phyloP scores from a whole-genome alignment of 2,329 filamentous ascomycete genomes.

The Lachnellula subtilissima region DNA sequence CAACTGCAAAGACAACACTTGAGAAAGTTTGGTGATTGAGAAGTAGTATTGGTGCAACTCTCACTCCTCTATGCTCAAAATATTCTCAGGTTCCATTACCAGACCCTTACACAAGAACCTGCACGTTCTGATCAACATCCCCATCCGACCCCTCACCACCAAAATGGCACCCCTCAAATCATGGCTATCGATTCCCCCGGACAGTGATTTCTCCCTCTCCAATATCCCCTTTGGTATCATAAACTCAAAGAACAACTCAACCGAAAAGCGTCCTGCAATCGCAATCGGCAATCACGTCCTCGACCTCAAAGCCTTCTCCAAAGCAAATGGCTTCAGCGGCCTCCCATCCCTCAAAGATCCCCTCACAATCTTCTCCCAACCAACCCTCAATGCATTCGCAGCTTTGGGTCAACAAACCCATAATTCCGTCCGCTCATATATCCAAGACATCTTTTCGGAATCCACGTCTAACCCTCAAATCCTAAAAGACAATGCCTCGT shows the following conservation, averaged over 20 bases:
- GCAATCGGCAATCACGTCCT: slow-evolving; percentile 66
- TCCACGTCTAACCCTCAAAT: slow-evolving; percentile 56
- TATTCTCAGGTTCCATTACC: background rate
- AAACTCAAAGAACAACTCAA: slow-evolving; percentile 40
- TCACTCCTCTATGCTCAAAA: background rate
- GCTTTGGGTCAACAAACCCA: slow-evolving; percentile 65
- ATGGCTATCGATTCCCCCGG: slow-evolving; percentile 28
- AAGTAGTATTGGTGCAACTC: background rate
- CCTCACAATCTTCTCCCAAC: slow-evolving; percentile 56
- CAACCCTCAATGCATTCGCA: slow-evolving; percentile 70
- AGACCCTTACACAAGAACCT: background rate
- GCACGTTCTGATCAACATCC: background rate
- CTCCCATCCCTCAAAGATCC: slow-evolving; percentile 49
- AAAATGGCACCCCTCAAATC: slow-evolving; percentile 29
- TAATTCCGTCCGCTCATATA: slow-evolving; percentile 60
- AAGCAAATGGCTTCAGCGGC: slow-evolving; percentile 53
- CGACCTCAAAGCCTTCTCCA: slow-evolving; percentile 59
- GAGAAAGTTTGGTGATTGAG: background rate
- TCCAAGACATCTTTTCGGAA: slow-evolving; percentile 61
- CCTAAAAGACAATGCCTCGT: slow-evolving; percentile 54
- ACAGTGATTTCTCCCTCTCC: slow-evolving; percentile 57
- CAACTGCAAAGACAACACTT: background rate
- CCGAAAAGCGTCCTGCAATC: slow-evolving; percentile 53
- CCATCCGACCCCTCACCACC: slow-evolving; percentile 1
- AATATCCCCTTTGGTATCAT: slow-evolving; percentile 78